Base-by-base conservation (phyloP, 352 stramenopile genomes). In the Globisporangium middletonii region DNA sequence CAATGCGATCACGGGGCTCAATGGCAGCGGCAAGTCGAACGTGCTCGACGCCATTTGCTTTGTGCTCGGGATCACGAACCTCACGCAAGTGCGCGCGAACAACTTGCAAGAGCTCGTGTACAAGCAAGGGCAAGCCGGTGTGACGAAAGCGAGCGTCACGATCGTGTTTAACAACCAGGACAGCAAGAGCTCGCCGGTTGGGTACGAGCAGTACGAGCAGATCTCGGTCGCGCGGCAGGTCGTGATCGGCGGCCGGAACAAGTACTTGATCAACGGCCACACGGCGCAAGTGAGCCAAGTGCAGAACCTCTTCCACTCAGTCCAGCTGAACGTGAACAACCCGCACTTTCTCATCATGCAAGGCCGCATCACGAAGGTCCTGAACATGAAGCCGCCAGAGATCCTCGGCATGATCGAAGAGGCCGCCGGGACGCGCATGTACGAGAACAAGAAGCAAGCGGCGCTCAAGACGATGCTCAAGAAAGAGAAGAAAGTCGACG, bases 261-360 rank as follows among this genome's bases (percentile, higher is more conserved):
- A 99, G 71, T 99, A 99, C 79, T 72, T 99, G 47, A 99, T 99
- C 75, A 99, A 99, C 70, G 97, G 97, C 50, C 86, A 97, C 66
- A 98, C 89, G 44, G 95, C 95, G 41, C 96, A 98, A 69, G 96
- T 98, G 43, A 97, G 86, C 43, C 94, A 99, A 69, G 97, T 99
- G 54, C 94, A 98, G 65, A 99, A 99, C 73, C 83, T 99, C 5
- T 99, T 99, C 75, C 97, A 99, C 82, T 99, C 94, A 6, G 97
- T 99, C 51, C 97, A 99, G 77, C 80, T 99, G 41, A 99, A 99
- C 80, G 97, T 99, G 54, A 99, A 99, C 84, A 99, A 99, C 83
- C 97, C 97, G 50, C 97, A 99, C 71, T 99, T 99, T 71, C 83
- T 99, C 50, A 99, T 99, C 81, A 99, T 99, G 97, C 97, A 99